Evolutionary conservation across 2,329 filamentous ascomycete species (phyloP).

Genomic region (Stemphylium beticola): DNA sequence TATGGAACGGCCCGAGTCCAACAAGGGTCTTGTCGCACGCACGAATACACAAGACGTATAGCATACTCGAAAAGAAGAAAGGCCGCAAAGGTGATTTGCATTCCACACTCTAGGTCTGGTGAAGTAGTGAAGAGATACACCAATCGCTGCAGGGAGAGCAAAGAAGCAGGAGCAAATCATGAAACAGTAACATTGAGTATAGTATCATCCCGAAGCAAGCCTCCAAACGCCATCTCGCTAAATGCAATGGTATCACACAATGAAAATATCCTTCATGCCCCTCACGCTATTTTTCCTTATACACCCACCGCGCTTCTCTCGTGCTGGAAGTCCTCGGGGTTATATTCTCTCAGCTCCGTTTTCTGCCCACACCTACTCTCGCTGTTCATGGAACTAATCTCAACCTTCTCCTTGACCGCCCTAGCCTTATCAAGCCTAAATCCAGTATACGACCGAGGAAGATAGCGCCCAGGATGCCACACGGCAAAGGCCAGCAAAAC

Average conservation of each 20-base stretch:
- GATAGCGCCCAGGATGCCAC: constrained; percentile 54
- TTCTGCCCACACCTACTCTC: constrained; percentile 9
- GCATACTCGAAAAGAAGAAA: too few species aligned
- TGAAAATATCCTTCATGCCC: background rate
- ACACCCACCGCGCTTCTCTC: constrained; percentile 6
- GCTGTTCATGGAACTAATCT: constrained; percentile 27
- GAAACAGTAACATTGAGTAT: constrained; percentile 3
- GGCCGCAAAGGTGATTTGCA: too few species aligned
- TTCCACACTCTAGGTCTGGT: too few species aligned
- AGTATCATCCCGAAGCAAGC: constrained; percentile 13
- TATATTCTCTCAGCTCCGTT: constrained; percentile 26
- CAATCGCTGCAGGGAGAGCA: background rate
- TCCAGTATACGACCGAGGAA: constrained; percentile 42
- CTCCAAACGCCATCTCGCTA: constrained; percentile 19
- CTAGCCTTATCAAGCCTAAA: constrained; percentile 36
- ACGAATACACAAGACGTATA: too few species aligned
- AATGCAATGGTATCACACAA: constrained; percentile 26
- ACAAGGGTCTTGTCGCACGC: too few species aligned
- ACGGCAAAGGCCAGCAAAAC: constrained; percentile 58
- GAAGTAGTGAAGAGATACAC: background rate
- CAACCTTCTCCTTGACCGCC: constrained; percentile 44
- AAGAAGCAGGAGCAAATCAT: background rate
- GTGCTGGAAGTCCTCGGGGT: constrained; percentile 33
- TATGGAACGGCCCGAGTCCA: too few species aligned
- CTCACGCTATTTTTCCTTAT: background rate